Evolutionary conservation across 2,329 filamentous ascomycete genomes (phyloP), one percentile per base, ranked within the genome.

Genomic region (Colletotrichum sp.): DNA sequence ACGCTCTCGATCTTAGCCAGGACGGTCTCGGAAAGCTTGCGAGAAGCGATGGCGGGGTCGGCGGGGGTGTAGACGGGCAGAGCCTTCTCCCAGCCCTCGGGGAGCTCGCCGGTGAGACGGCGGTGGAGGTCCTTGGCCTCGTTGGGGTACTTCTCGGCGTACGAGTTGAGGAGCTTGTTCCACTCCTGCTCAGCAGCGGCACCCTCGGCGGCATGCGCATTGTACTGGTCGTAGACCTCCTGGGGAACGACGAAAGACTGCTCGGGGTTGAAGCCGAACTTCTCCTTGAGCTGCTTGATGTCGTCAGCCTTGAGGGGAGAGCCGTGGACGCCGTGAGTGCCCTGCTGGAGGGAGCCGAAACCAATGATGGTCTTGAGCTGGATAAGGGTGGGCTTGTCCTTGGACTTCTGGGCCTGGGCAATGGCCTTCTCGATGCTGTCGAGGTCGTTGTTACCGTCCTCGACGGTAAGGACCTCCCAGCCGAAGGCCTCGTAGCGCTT

Each of bases 351-450:
- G 81, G 97, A 98, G 82, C 97, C 97, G 88, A 94, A 99, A 83
- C 97, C 97, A 84, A 99, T 99, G 86, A 95, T 98, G 84, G 97
- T 99, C 85, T 93, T 96, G 82, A 99, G 93, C 91, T 98, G 96
- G 91, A 99, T 98, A 83, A 99, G 89, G 77, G 96, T 94, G 78
- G 97, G 97, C 94, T 98, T 99, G 91, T 98, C 92, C 87, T 93
- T 98, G 87, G 97, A 94, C 79, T 93, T 89, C 90, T 96, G 93
- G 85, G 93, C 94, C 89, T 94, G 92, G 86, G 93, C 91, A 86
- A 99, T 94, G 81, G 97, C 97, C 78, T 91, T 92, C 89, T 98
- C 96, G 77, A 99, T 98, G 83, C 87, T 93, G 79, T 93, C 93
- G 74, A 98, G 93, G 87, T 98, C 95, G 85, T 92, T 87, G 90